These are phyloP conservation scores for Lasiosphaeria hispida DNA, from an alignment of 495 filamentous ascomycete species.

Conservation along the genomic window DNA sequence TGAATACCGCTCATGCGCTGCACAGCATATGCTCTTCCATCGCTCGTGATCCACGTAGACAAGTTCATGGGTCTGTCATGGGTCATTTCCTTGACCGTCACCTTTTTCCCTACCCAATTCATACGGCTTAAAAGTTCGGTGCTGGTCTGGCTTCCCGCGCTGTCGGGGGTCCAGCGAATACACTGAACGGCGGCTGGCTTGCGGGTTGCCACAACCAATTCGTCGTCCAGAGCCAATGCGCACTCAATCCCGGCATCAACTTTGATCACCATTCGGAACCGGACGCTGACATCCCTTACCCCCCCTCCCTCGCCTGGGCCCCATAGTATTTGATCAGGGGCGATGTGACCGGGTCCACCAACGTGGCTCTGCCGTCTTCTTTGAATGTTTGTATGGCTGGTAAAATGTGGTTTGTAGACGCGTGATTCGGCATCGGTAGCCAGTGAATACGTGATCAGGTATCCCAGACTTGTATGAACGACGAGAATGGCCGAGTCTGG, in stretches of 20 bases:
- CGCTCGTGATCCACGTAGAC: conserved; percentile 86
- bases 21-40: conserved; percentile 88
- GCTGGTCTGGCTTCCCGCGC: conserved; percentile 75
- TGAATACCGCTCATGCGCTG: conserved; percentile 54
- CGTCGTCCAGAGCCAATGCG: conserved; percentile 87
- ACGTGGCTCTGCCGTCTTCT: conserved; percentile 69
- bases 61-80: conserved; percentile 98
- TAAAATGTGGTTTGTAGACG: conserved; percentile 80
- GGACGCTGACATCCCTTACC: conserved; percentile 79
- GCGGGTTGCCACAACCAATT: conserved; percentile 88
- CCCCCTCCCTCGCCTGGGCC: conserved; percentile 74
- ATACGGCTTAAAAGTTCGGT: conserved; percentile 89
- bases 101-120: conserved; percentile 75
- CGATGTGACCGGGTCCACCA: conserved; percentile 53
- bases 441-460: conserved; percentile 90
- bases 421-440: conserved; percentile 76
- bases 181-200: conserved; percentile 95
- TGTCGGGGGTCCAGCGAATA: conserved; percentile 89
- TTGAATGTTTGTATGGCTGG: conserved; percentile 62
- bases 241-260: conserved; percentile 90
- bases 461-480: conserved; percentile 84
- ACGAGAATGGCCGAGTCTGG: conserved; percentile 90
- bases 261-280: conserved; percentile 97
- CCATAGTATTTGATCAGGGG: conserved; percentile 53
- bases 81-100: conserved; percentile 79